Percentiles rank a stretch among this genome's conserved stretches.
Evolutionary conservation across 768 basidiomycete genomes (phyloP).

Genomic region (Fomitopsis pulvina): DNA sequence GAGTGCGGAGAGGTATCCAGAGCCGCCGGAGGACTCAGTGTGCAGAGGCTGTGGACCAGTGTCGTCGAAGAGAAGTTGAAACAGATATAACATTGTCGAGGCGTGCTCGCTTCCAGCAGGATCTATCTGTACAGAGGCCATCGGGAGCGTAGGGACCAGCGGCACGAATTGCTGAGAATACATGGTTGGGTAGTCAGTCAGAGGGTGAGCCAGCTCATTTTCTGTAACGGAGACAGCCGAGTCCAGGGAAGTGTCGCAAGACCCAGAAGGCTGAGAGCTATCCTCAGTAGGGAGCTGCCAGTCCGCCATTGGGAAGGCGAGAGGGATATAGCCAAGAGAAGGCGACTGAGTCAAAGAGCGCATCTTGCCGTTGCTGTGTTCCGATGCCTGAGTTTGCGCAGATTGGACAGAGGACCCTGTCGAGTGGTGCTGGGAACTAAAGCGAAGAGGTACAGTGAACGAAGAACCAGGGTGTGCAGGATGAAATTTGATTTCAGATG

Average conservation of each 20-base stretch:
- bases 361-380: background rate
- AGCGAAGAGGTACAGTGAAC: slow-evolving; percentile 8
- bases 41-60: background rate
- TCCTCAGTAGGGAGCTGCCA: background rate
- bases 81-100: slow-evolving; percentile 1
- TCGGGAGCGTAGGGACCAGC: background rate
- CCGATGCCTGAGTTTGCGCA: background rate
- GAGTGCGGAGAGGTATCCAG: slow-evolving; percentile 2
- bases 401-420: background rate
- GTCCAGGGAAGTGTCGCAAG: background rate
- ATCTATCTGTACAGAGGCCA: background rate
- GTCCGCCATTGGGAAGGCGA: slow-evolving; percentile 1
- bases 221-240: background rate
- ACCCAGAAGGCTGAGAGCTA: background rate
- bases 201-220: background rate
- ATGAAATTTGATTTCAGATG: background rate
- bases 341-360: slow-evolving; percentile 5
- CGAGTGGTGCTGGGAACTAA: background rate
- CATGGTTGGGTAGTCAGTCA: background rate
- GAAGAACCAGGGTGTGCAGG: slow-evolving; percentile 6
- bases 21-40: background rate
- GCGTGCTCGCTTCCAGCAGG: background rate
- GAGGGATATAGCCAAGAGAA: slow-evolving; percentile 3
- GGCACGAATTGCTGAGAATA: background rate
- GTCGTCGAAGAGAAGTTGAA: slow-evolving; percentile 4